Evolutionary conservation across 2,329 filamentous ascomycete species (phyloP).

Genomic region (Blastomyces gilchristii): DNA sequence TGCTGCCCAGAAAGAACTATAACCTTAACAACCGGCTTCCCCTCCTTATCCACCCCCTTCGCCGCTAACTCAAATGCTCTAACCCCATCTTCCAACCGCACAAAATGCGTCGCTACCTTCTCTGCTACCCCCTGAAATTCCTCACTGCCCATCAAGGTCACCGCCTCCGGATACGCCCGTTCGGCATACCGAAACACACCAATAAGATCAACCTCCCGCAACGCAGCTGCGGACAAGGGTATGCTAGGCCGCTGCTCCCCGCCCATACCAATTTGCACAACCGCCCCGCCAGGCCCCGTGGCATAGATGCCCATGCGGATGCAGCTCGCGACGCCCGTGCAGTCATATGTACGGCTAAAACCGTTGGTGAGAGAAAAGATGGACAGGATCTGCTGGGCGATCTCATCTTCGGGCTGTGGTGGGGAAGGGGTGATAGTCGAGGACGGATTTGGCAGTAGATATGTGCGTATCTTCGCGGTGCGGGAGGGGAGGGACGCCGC

Average conservation of each 20-base stretch:
- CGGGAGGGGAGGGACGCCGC: conserved; percentile 34
- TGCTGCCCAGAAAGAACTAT: conserved; percentile 29
- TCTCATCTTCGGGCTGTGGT: conserved; percentile 20
- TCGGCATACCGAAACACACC: conserved; percentile 48
- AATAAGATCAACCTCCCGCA: conserved; percentile 48
- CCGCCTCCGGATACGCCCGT: conserved; percentile 45
- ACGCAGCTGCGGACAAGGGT: conserved; percentile 44
- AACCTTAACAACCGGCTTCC: conserved; percentile 46
- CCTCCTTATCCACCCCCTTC: conserved; percentile 42
- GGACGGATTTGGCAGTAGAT: conserved; percentile 22
- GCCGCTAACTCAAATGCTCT: conserved; percentile 44
- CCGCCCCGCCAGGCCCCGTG: conserved; percentile 39
- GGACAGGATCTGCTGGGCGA: conserved; percentile 26
- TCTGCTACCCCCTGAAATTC: conserved; percentile 40
- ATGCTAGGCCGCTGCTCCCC: conserved; percentile 43
- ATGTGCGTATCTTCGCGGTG: conserved; percentile 29
- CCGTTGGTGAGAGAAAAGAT: conserved; percentile 23
- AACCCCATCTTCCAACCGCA: conserved; percentile 36
- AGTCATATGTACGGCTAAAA: conserved; percentile 38
- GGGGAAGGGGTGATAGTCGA: conserved; percentile 21
- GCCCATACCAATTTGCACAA: conserved; percentile 49
- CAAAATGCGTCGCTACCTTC: conserved; percentile 45
- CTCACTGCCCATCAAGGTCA: conserved; percentile 43
- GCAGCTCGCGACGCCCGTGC: conserved; percentile 37
- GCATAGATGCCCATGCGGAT: conserved; percentile 39